phyloP scores from a whole-genome alignment of 2,329 filamentous ascomycete species.

The Pestalotiopsis sp. region DNA sequence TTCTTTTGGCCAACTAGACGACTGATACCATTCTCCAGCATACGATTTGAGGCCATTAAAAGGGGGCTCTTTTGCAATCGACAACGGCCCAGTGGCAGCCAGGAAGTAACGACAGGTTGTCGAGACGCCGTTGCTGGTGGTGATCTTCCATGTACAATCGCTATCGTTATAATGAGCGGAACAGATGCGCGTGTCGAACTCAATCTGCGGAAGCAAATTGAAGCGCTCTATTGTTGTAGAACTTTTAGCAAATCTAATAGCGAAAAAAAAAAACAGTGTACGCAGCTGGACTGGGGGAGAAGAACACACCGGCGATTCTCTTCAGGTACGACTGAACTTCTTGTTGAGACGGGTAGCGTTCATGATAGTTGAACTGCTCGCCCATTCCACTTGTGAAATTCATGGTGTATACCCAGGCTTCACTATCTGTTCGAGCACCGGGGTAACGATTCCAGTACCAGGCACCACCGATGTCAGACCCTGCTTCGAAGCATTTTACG shows the following conservation, averaged over 20 bases:
- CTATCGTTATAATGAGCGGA: not conserved
- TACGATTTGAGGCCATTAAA: not conserved
- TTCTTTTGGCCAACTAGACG: not conserved
- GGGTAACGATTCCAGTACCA: slow-evolving; percentile 6
- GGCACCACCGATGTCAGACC: not conserved
- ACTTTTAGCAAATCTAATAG: not conserved
- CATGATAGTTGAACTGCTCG: not conserved
- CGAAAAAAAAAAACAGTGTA: not conserved
- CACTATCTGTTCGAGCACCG: not conserved
- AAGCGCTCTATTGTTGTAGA: not conserved
- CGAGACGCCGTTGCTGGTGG: not conserved
- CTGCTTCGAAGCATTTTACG: slow-evolving; percentile 8
- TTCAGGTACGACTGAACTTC: not conserved
- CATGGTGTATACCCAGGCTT: slow-evolving; percentile 1
- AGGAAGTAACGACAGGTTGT: not conserved
- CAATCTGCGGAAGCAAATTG: not conserved
- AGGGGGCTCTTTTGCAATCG: not conserved
- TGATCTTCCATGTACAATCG: not conserved
- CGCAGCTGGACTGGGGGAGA: too few species aligned
- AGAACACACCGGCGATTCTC: not conserved
- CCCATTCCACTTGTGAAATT: not conserved
- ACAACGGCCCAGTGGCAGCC: not conserved
- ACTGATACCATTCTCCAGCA: not conserved
- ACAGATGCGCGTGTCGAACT: not conserved
- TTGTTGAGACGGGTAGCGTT: not conserved